Percentiles rank a stretch among this genome's conserved stretches.
Conservation (phyloP, 1,284 basidiomycete species). For the Sporisorium iseilematis-ciliati region DNA sequence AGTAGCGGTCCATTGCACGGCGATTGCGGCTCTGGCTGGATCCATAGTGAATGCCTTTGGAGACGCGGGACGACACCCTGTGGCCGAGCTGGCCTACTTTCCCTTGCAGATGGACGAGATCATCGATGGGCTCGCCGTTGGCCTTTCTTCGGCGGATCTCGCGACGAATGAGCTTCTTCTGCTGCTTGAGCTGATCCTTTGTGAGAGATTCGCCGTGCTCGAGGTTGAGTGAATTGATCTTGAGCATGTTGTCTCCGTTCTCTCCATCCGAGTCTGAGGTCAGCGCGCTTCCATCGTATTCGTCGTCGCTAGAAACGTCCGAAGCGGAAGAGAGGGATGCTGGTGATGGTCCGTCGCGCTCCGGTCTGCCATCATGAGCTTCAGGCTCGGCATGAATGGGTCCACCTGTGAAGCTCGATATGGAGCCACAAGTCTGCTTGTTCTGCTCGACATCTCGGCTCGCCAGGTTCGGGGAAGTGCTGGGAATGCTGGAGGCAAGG, state of each 20-base stretch:
- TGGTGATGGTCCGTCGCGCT: constrained; percentile 3
- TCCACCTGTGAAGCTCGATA: constrained; percentile 33
- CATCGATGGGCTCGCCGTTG: constrained; percentile 39
- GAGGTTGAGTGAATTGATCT: constrained; percentile 30
- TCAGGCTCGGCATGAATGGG: constrained; percentile 36
- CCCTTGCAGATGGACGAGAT: constrained; percentile 34
- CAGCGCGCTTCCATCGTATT: constrained; percentile 28
- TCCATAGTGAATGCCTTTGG: constrained; percentile 58
- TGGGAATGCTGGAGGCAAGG: constrained; percentile 16
- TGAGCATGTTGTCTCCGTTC: constrained; percentile 24
- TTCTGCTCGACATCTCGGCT: constrained; percentile 3
- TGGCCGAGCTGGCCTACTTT: constrained; percentile 37
- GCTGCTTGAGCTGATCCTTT: constrained; percentile 51
- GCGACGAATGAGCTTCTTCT: constrained; percentile 53
- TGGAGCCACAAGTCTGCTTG: constrained; percentile 5
- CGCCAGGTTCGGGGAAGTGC: constrained; percentile 9
- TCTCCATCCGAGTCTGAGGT: constrained; percentile 30
- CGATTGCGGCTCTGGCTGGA: constrained; percentile 57
- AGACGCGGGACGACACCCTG: constrained; percentile 43
- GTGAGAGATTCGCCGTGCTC: constrained; percentile 56
- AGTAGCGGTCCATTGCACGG: constrained; percentile 63
- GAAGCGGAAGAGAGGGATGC: constrained; percentile 21
- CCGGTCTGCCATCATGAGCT: constrained; percentile 20
- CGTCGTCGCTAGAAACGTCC: constrained; percentile 36
- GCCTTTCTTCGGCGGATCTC: constrained; percentile 50